Conservation (phyloP, 495 filamentous ascomycete genomes). For the Penicillium chermesinum region DNA sequence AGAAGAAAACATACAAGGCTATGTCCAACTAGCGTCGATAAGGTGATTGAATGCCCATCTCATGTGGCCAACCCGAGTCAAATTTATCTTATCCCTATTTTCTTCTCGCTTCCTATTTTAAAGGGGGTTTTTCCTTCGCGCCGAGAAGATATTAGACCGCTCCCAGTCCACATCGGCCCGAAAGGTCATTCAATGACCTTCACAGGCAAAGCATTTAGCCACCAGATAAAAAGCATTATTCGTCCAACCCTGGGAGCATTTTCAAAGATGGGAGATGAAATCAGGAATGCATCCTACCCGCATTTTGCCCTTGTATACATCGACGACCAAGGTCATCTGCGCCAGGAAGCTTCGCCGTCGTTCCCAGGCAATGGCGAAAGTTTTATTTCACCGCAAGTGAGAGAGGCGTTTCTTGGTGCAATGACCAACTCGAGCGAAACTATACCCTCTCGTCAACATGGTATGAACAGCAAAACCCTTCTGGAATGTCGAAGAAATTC, state of each 20-base stretch:
- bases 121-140: too few relatives aligned
- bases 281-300: constrained; percentile 17
- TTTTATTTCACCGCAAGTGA: constrained; percentile 33
- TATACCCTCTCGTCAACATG: constrained; percentile 5
- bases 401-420: constrained; percentile 32
- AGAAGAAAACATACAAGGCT: not conserved
- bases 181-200: too few relatives aligned
- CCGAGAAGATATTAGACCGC: too few relatives aligned
- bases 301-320: constrained; percentile 41
- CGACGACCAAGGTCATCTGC: constrained; percentile 31
- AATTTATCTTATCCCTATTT: too few relatives aligned
- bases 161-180: too few relatives aligned
- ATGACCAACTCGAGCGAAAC: constrained; percentile 27
- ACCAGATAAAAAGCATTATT: too few relatives aligned
- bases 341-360: constrained; percentile 33
- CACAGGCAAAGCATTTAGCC: too few relatives aligned
- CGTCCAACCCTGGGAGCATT: not conserved
- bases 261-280: not conserved
- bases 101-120: too few relatives aligned
- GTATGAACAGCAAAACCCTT: constrained; percentile 15
- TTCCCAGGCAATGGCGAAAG: constrained; percentile 28
- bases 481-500: too few relatives aligned
- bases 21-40: not conserved
- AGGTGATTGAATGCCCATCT: not conserved
- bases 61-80: too few relatives aligned